A percentile compares a stretch with the other conserved stretches of the same genome.
Evolutionary conservation across 164 flowering plant genomes (phyloP).

Genomic region (Kingdonia uniflora): DNA sequence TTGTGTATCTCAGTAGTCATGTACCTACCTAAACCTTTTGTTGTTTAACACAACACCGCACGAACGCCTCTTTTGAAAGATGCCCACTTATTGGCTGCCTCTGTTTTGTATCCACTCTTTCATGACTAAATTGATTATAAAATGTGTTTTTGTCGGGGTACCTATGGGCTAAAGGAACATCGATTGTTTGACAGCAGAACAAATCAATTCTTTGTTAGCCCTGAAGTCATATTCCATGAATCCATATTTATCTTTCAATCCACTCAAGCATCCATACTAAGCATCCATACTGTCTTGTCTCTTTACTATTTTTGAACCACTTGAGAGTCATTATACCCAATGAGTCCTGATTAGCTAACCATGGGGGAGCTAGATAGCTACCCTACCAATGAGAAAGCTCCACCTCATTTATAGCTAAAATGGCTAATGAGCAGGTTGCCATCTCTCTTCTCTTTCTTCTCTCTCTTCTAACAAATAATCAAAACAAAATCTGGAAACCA

Average conservation of each 20-base stretch:
- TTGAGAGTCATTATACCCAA: no score
- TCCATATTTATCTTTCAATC: background rate
- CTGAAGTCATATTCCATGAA: background rate
- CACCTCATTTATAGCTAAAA: no score
- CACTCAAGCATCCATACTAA: background rate
- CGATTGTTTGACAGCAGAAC: background rate
- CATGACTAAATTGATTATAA: background rate
- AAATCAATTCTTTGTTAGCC: no score
- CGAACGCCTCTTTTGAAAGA: background rate
- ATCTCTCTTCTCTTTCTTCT: no score
- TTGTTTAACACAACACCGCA: background rate
- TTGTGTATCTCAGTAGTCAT: background rate
- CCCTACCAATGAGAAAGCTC: no score
- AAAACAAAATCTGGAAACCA: no score
- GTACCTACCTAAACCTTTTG: background rate
- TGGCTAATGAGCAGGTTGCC: no score
- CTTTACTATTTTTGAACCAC: background rate
- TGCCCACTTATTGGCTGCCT: background rate
- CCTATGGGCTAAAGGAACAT: background rate
- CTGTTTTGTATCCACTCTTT: background rate
- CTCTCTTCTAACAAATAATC: no score
- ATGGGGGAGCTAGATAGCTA: no score
- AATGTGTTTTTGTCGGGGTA: constrained; percentile 1
- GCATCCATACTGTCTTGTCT: no score
- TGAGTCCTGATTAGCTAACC: no score